A percentile compares a stretch with the other conserved stretches of the same genome.
Evolutionary conservation across 2,329 filamentous ascomycete species (phyloP).

Genomic region (Pseudopyrenochaeta lycopersici): DNA sequence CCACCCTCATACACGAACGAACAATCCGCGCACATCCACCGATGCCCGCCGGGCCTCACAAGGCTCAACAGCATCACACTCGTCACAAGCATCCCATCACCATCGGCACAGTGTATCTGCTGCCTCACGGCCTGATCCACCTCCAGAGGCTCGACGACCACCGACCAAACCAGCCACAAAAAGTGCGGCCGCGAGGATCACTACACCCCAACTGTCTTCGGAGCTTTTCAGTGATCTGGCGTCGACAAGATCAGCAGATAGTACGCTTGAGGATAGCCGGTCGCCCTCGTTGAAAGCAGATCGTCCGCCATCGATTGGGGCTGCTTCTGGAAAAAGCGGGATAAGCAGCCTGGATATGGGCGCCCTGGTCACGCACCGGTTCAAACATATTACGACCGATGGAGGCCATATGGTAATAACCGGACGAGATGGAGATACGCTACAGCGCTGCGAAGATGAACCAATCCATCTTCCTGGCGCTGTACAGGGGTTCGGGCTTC

Average conservation of each 20-base stretch:
- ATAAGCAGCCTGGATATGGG: slow-evolving; percentile 52
- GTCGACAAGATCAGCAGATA: slow-evolving; percentile 38
- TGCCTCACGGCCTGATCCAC: slow-evolving; percentile 1
- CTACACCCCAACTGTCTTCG: slow-evolving; percentile 28
- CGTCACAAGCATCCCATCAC: slow-evolving; percentile 36
- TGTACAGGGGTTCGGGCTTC: slow-evolving; percentile 79
- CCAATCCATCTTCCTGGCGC: slow-evolving; percentile 88
- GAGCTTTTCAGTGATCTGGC: slow-evolving; percentile 49
- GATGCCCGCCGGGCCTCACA: slow-evolving; percentile 38
- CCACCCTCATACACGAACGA: slow-evolving; percentile 35
- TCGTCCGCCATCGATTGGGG: slow-evolving; percentile 32
- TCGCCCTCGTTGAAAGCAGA: slow-evolving; percentile 34
- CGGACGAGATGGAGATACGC: slow-evolving; percentile 73
- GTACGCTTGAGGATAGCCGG: slow-evolving; percentile 25
- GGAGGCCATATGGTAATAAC: slow-evolving; percentile 86
- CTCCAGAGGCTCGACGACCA: slow-evolving; percentile 18
- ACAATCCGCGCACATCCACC: slow-evolving; percentile 30
- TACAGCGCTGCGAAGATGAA: slow-evolving; percentile 89
- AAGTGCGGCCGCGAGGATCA: slow-evolving; percentile 14
- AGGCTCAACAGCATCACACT: slow-evolving; percentile 39
- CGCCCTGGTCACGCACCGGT: slow-evolving; percentile 73
- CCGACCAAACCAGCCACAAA: slow-evolving; percentile 10
- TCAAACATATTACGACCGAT: slow-evolving; percentile 78
- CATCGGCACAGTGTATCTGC: slow-evolving; percentile 8
- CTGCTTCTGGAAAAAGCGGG: slow-evolving; percentile 44